Base-by-base conservation (phyloP, 2,329 filamentous ascomycete species). In the Byssoonygena ceratinophila region DNA sequence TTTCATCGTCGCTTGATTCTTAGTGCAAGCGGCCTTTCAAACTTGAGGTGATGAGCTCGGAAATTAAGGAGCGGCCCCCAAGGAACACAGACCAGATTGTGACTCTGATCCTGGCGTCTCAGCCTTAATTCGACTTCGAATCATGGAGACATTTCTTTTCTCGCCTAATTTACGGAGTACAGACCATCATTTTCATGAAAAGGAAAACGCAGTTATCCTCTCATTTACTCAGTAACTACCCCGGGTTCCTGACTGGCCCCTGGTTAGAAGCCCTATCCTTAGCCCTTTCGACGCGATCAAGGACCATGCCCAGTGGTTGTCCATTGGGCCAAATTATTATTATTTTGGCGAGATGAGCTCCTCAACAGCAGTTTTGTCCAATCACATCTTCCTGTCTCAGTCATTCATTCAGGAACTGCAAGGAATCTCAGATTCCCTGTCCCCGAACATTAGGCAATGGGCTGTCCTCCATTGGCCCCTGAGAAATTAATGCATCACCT, bases 1-100 rank as follows among this genome's bases (percentile, higher is more conserved):
- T 14, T 37, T 47, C n/a, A 23, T 34, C n/a, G 18, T 37, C 16
- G 18, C 29, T 46, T 1, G 9, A 37, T 37, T 32, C 25, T 16
- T n/a, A 11, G 12, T 25, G 4, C 5, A n/a, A 20, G 23, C 7
- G 43, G 25, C 27, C 25, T 40, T 40, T 23, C 37, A 40, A 23
- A 40, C 20, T 18, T 34, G 16, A 12, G 23, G 16, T 9, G 41
- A 40, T 49, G 34, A 12, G 16, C 4, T 44, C 48, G 48, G 48
- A 51, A 51, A 51, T 51, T 51, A 51, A 44, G 37, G 48, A 51
- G 11, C 7, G 11, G 37, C 25, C 22, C n/a, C 37, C 37, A 51
- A 41, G 48, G n/a, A 9, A 14, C 27, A 32, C 37, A 22, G 39
- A 34, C 48, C 37, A 29, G 39, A 43, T 32, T 43, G 18, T n/a